phyloP scores from a whole-genome alignment of 2,329 filamentous ascomycete genomes.

The Trichoderma koningii region DNA sequence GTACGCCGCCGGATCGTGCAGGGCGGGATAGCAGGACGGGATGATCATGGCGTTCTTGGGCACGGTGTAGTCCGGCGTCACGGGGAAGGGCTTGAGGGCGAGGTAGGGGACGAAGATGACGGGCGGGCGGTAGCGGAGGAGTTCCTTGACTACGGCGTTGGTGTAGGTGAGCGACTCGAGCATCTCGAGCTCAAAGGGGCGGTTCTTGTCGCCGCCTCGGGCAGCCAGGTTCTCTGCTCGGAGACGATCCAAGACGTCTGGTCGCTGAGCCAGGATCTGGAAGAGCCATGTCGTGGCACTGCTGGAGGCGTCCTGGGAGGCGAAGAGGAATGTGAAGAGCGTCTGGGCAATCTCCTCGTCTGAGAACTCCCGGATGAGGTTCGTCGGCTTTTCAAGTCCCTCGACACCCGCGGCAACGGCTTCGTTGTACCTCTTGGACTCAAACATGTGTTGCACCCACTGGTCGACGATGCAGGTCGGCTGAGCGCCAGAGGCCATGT shows the following conservation, averaged over 20 bases:
- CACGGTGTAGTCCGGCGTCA: constrained; percentile 13
- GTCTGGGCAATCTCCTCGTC: constrained; percentile 20
- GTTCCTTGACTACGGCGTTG: constrained; percentile 14
- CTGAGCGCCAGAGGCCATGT: constrained; percentile 18
- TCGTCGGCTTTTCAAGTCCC: constrained; percentile 18
- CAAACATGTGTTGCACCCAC: constrained; percentile 16
- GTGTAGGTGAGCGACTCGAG: constrained; percentile 18
- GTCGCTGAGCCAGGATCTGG: constrained; percentile 16
- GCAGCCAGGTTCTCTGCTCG: constrained; percentile 13
- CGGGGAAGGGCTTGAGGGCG: constrained; percentile 9
- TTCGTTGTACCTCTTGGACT: constrained; percentile 11
- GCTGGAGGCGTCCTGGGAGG: constrained; percentile 17
- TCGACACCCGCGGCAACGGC: not conserved
- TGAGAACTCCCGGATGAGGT: constrained; percentile 18
- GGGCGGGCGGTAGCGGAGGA: constrained; percentile 15
- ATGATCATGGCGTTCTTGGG: constrained; percentile 21
- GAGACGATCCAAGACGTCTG: constrained; percentile 18
- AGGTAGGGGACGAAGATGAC: constrained; percentile 22
- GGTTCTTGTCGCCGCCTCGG: constrained; percentile 1
- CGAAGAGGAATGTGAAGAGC: constrained; percentile 20
- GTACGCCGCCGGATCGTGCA: constrained; percentile 7
- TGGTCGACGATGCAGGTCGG: constrained; percentile 19
- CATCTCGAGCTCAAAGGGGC: constrained; percentile 10
- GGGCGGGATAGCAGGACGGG: constrained; percentile 16
- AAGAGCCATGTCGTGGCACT: constrained; percentile 22